Base-by-base conservation (phyloP, 257 asterid species). In the Gardenia jasminoides region DNA sequence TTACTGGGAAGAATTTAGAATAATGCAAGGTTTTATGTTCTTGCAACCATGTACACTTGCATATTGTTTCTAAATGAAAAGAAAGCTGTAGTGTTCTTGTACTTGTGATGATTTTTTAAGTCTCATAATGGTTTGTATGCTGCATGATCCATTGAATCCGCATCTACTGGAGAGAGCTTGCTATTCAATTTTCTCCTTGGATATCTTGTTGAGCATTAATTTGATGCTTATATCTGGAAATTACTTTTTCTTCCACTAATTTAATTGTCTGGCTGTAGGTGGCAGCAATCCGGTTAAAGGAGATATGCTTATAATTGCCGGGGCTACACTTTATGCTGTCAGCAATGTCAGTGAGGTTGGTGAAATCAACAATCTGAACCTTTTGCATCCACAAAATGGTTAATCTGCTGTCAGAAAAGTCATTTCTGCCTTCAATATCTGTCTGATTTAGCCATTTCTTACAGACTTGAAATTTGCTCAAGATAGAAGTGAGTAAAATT, bases 261-360 rank as follows among this genome's bases (percentile, higher is more conserved):
- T 12, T 68, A 75, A 59, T 72, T 43, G 20, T 44, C 28, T 78
- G 72, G 71, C 70, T 79, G 46, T 79, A 94, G 97, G 91, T 75
- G 98, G 97, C 81, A 91, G 90, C 89, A 89, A 85, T 83, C 97
- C 97, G 10, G 11, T 92, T 66, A 91, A 87, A 87, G 98, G 98
- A 9, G 98, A 94, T 78, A 30, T 92, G 64, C 91, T 94, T 77
- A 91, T 94, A 15, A 71, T 92, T 82, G 97, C 97, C 52, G 97
- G 98, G 64, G 92, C 98, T 78, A 94, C 96, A 43, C 91, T 94
- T 58, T 94, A 94, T 70, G 97, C 91, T 85, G 92, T 94, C 77
- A 87, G 87, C 81, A 94, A 94, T 76, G 98, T 94, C 86, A 83
- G 92, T 76, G 98, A 94, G 97, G 98, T 92, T 73, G 31, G 95